A percentile compares a stretch with the other conserved stretches of the same genome.
These are phyloP conservation scores for Lasiodiplodia gonubiensis DNA, from an alignment of 2,329 filamentous ascomycete species.

Conservation along the genomic window DNA sequence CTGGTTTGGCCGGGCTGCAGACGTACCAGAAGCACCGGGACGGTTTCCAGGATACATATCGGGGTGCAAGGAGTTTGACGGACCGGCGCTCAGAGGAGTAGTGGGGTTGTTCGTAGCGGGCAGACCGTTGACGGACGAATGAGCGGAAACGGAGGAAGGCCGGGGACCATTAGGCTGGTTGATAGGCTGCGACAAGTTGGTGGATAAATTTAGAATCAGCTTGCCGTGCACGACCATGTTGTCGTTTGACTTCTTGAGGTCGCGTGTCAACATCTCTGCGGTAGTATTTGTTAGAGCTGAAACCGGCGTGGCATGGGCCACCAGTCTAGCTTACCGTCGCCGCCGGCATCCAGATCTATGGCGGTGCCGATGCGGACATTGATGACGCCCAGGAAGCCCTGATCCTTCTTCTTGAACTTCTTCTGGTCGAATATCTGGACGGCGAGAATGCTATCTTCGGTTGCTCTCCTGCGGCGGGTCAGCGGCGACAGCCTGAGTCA, in stretches of 20 bases:
- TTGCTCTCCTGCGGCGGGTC: constrained; percentile 71
- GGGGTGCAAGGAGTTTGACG: constrained; percentile 44
- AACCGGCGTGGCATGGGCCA: constrained; percentile 5
- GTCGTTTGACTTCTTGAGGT: constrained; percentile 97
- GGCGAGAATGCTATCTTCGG: constrained; percentile 93
- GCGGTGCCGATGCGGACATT: constrained; percentile 95
- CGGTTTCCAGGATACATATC: constrained; percentile 45
- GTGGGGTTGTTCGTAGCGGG: constrained; percentile 32
- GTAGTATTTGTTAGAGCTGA: constrained; percentile 35
- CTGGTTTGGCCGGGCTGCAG: constrained; percentile 39
- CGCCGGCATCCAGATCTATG: constrained; percentile 85
- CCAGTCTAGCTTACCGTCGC: constrained; percentile 73
- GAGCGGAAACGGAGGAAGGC: constrained; percentile 36
- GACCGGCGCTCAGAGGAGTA: constrained; percentile 20
- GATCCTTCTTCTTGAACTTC: constrained; percentile 99
- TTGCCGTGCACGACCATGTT: constrained; percentile 98
- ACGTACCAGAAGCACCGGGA: constrained; percentile 35
- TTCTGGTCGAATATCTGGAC: constrained; percentile 99
- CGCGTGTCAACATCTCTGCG: constrained; percentile 92
- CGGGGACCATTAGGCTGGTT: constrained; percentile 35
- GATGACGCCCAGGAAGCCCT: constrained; percentile 96
- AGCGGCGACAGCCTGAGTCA: constrained; percentile 32
- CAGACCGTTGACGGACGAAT: constrained; percentile 48
- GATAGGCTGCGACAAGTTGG: constrained; percentile 77
- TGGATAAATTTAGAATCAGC: constrained; percentile 94